These are phyloP conservation scores for Priceomyces melissophilus DNA, from an alignment of 805 yeast genomes.

Conservation along the genomic window DNA sequence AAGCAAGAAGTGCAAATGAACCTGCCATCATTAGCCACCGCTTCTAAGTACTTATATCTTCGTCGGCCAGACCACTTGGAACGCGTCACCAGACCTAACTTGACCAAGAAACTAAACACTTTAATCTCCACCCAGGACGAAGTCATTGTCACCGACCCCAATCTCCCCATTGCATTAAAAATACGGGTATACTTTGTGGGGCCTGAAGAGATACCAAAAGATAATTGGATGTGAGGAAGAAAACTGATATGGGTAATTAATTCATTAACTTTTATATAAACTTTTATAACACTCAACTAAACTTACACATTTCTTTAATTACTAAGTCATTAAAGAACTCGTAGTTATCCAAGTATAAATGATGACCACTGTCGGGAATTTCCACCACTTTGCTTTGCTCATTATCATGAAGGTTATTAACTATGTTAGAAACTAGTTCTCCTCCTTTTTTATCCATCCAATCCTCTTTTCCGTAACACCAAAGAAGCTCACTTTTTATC, in stretches of 20 bases:
- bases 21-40: conserved; percentile 46
- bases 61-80: conserved; percentile 46
- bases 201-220: conserved; percentile 19
- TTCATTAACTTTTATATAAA: background rate
- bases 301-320: conserved; percentile 46
- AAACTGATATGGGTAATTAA: too few species aligned
- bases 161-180: conserved; percentile 43
- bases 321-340: conserved; percentile 50
- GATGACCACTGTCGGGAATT: conserved; percentile 68
- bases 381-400: conserved; percentile 28
- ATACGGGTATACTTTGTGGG: conserved; percentile 22
- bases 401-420: conserved; percentile 18
- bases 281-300: background rate
- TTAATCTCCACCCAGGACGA: conserved; percentile 47
- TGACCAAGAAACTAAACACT: conserved; percentile 27
- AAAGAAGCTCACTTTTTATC: conserved; percentile 58
- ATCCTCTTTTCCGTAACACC: conserved; percentile 83
- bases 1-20: conserved; percentile 32
- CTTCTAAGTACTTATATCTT: conserved; percentile 40
- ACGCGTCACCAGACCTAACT: conserved; percentile 43
- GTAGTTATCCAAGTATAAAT: conserved; percentile 69
- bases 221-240: background rate
- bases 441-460: conserved; percentile 62
- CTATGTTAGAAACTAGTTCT: conserved; percentile 29
- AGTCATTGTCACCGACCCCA: conserved; percentile 50